phyloP scores from a whole-genome alignment of 108 stramenopile species.

The Fistulifera pelliculosa region DNA sequence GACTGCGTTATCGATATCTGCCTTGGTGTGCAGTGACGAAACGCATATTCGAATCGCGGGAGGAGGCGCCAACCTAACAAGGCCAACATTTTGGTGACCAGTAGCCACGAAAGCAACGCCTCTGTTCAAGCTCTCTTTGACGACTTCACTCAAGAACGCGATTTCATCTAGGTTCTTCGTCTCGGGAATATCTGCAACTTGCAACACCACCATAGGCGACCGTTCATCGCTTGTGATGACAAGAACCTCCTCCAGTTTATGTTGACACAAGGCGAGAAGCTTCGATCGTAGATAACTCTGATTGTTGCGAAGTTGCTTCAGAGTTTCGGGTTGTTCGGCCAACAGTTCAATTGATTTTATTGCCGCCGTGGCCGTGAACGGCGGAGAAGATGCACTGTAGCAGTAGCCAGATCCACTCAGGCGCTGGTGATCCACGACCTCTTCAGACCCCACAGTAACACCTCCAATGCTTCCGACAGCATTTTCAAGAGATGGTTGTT shows the following conservation, averaged over 20 bases:
- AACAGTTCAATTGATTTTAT: conserved; percentile 37
- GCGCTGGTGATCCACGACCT: conserved; percentile 97
- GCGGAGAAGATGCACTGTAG: conserved; percentile 95
- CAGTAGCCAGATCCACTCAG: conserved; percentile 97
- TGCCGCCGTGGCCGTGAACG: conserved; percentile 87
- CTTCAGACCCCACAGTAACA: conserved; percentile 90
- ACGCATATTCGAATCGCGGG: conserved; percentile 70
- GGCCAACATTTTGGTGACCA: conserved; percentile 6
- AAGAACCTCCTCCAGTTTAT: conserved; percentile 18
- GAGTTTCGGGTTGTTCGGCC: conserved; percentile 17
- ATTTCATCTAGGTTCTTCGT: conserved; percentile 44
- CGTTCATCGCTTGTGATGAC: conserved; percentile 58
- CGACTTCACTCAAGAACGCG: conserved; percentile 53
- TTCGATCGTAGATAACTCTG: conserved; percentile 29
- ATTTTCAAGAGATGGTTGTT: conserved; percentile 87
- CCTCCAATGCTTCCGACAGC: conserved; percentile 92
- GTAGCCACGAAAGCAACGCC: conserved; percentile 74
- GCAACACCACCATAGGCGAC: conserved; percentile 71
- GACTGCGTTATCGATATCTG: conserved; percentile 50
- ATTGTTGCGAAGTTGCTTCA: conserved; percentile 33
- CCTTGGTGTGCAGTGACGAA: conserved; percentile 51
- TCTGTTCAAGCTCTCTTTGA: conserved; percentile 41
- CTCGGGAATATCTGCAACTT: conserved; percentile 31
- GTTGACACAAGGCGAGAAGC: conserved; percentile 15
- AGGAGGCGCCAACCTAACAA: conserved; percentile 22